Evolutionary conservation across 192 early-diverging fungal genomes (phyloP), one percentile per base, ranked within the genome.

Genomic region (Kickxella alabastrina): DNA sequence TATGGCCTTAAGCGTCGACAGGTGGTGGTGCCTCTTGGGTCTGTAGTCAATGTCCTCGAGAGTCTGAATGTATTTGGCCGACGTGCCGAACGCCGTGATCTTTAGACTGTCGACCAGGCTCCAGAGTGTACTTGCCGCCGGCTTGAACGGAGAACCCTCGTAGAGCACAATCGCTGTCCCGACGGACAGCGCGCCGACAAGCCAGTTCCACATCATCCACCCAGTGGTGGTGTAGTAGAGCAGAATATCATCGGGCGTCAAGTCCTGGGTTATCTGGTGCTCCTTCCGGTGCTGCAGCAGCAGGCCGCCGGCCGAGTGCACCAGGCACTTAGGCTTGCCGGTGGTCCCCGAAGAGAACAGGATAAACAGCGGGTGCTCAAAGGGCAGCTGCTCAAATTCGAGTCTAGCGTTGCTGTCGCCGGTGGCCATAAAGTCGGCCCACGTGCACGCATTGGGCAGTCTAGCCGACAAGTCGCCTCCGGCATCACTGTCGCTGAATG

Each of bases 131-230:
- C 68, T 47, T 5, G 89, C 75, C n/a, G 79, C 65, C 3, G 92
- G 91, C 53, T 86, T 89, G 79, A 98, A 92, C 2, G 93, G 96
- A 32, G 87, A 92, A 26, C 96, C 96, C 59, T 98, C 93, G 78
- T 89, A 98, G 1, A 88, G 62, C 3, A 93, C 87, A 38, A 94
- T 78, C 6, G 92, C 87, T 4, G 78, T 59, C 19, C 93, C 93
- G 21, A 87, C 68, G 14, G 79, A 80, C n/a, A 97, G 75, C 15
- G 82, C 91, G 15, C 81, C 76, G 2, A 93, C 81, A 22, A 96
- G 82, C 96, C 96, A 98, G 73, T 98, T 97, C 93, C 93, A 98
- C 96, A 98, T 98, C 96, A 98, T 98, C 90, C 91, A 93, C 3
- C 90, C 91, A 4, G 88, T 93, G 1, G 89, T 90, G 1, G 88